These are phyloP conservation scores for Basipetospora chlamydospora DNA, from an alignment of 2,329 filamentous ascomycete species.

Conservation along the genomic window DNA sequence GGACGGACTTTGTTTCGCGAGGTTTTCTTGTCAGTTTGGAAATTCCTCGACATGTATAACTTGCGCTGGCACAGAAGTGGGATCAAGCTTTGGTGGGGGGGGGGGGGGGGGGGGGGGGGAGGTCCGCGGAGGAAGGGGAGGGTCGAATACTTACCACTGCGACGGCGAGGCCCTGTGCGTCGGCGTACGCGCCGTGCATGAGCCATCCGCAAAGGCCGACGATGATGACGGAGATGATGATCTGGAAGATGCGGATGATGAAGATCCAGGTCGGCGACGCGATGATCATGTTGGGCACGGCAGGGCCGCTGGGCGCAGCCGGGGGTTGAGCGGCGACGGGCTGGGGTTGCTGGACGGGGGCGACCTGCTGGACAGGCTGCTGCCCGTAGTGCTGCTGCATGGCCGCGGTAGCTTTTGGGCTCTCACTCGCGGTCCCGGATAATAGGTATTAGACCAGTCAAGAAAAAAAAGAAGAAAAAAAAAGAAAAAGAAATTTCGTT, in stretches of 20 bases:
- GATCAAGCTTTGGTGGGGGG: too few species aligned
- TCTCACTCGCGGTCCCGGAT: too few species aligned
- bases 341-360: background rate
- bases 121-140: background rate
- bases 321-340: background rate
- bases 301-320: background rate
- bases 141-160: conserved; percentile 20
- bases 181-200: conserved; percentile 24
- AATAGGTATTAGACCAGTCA: background rate
- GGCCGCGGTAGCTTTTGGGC: background rate
- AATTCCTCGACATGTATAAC: too few species aligned
- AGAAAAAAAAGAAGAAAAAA: background rate
- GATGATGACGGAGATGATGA: conserved; percentile 26
- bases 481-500: background rate
- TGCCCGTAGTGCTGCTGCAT: conserved; percentile 7
- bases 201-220: conserved; percentile 26
- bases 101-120: background rate
- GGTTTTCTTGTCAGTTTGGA: conserved; percentile 3
- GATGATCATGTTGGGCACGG: conserved; percentile 16
- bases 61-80: too few species aligned
- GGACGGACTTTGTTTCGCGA: conserved; percentile 25
- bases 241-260: conserved; percentile 23
- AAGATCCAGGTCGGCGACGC: conserved; percentile 28
- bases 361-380: conserved; percentile 2
- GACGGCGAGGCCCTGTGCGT: conserved; percentile 24